A percentile compares a stretch with the other conserved stretches of the same genome.
These are phyloP conservation scores for Chlamydomonas reinhardtii DNA, from an alignment of 163 green algal species.

Conservation along the genomic window DNA sequence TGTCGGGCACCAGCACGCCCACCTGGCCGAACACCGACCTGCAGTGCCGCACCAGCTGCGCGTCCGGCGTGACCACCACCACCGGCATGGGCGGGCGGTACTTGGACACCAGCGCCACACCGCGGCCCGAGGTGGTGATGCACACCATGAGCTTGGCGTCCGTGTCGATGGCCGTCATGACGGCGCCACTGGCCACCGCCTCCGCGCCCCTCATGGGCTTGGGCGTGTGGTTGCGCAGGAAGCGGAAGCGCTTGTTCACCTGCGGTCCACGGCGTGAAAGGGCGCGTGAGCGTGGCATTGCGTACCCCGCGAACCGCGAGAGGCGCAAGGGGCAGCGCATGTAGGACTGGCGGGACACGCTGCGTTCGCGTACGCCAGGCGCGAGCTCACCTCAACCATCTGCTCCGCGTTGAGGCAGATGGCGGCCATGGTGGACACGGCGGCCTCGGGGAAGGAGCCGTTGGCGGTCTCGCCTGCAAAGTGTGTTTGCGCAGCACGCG, in stretches of 20 bases:
- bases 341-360: no score
- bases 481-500: no score
- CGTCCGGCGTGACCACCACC: slow-evolving; percentile 68
- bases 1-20: slow-evolving; percentile 46
- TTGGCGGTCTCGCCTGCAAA: slow-evolving; percentile 77
- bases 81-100: slow-evolving; percentile 70
- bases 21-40: slow-evolving; percentile 59
- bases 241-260: slow-evolving; percentile 60
- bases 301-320: no score
- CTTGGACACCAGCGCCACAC: slow-evolving; percentile 69
- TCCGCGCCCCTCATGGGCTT: slow-evolving; percentile 74
- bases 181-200: slow-evolving; percentile 65
- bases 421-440: slow-evolving; percentile 73
- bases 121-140: slow-evolving; percentile 66
- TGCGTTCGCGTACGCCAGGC: no score
- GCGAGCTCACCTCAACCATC: slow-evolving; percentile 60
- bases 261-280: neutral
- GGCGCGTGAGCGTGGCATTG: no score
- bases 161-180: slow-evolving; percentile 71
- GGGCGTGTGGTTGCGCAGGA: slow-evolving; percentile 70
- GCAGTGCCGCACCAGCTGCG: slow-evolving; percentile 63
- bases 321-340: no score
- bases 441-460: slow-evolving; percentile 76
- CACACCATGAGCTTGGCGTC: slow-evolving; percentile 71
- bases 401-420: slow-evolving; percentile 73